These are phyloP conservation scores for Candida pseudoviswanathii DNA, from an alignment of 1,139 yeast genomes.

Conservation along the genomic window DNA sequence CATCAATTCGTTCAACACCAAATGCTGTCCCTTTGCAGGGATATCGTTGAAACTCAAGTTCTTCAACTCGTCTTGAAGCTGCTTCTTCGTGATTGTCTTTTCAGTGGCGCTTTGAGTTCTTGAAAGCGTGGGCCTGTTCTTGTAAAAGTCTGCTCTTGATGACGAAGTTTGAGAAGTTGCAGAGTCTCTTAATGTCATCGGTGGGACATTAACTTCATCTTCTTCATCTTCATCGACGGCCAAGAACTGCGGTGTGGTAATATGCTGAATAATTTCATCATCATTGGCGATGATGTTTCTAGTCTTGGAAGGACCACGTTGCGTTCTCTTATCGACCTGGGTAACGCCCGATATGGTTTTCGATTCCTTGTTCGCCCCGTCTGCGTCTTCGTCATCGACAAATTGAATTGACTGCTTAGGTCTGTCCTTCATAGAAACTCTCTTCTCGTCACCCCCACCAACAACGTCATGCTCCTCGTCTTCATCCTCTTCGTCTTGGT, in stretches of 20 bases:
- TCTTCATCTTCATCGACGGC: conserved; percentile 26
- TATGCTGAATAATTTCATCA: conserved; percentile 40
- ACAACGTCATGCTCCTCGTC: conserved; percentile 17
- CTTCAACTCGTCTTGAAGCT: conserved; percentile 41
- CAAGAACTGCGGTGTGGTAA: conserved; percentile 38
- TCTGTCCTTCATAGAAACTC: conserved; percentile 14
- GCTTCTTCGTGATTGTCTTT: conserved; percentile 33
- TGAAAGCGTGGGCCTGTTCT: conserved; percentile 8
- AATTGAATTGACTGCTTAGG: conserved; percentile 14
- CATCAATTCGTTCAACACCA: conserved; percentile 87
- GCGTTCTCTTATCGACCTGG: not conserved
- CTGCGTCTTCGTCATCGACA: conserved; percentile 9
- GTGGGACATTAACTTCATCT: conserved; percentile 15
- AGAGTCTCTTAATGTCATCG: conserved; percentile 15
- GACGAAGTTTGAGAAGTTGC: conserved; percentile 7
- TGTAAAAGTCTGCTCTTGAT: conserved; percentile 16
- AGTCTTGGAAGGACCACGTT: not conserved
- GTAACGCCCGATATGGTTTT: not conserved
- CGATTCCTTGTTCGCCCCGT: not conserved
- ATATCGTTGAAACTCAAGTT: conserved; percentile 72
- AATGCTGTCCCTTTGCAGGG: conserved; percentile 90
- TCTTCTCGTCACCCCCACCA: not conserved
- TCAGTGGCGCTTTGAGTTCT: conserved; percentile 4
- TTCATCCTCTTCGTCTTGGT: conserved; percentile 24
- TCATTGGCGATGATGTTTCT: conserved; percentile 34